Base-by-base conservation (phyloP, 768 basidiomycete genomes). In the Fomitopsis serialis region DNA sequence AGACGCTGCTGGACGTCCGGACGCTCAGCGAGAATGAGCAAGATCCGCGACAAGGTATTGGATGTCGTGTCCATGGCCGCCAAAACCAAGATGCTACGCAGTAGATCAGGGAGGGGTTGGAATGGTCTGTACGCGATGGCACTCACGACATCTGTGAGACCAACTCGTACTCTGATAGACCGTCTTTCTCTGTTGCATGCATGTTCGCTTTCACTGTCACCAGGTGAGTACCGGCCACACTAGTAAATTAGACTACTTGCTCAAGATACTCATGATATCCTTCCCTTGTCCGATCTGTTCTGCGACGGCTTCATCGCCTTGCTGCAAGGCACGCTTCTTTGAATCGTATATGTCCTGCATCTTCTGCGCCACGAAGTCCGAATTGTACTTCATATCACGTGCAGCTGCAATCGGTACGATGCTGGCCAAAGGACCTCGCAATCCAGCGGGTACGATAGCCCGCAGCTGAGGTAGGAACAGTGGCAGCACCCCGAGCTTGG, bases 1-100 rank as follows among this genome's bases (percentile, higher is more conserved):
- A 61, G 62, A 44, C 69, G 69, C 4, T 67, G 61, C 45, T 76
- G 74, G 8, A 69, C 65, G 9, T 71, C 65, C 2, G 58, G 66
- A 62, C 66, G 37, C 59, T 63, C 9, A 55, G 72, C 44, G 3
- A 65, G 55, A 10, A 58, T 42, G 13, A 61, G 54, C 2, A 68
- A 37, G 15, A 58, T 60, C 0, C 57, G 58, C 2, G 63, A 50
- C 10, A 64, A 42, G 12, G 63, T 54, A 24, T 58, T 59, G 15
- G 67, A 61, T 0, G 66, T 69, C 9, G 66, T 66, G 43, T 69
- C 65, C 45, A 60, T 61, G 4, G 57, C 65, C 1, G 61, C 66
- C 9, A 67, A 32, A 7, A 63, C 46, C n/a, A 67, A 48, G 1
- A 57, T 57, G 8, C 64, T 68, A 23, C 5, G 27, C 32, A 23